Base-by-base conservation (phyloP, 306 rosid genomes). In the Vicia faba region DNA sequence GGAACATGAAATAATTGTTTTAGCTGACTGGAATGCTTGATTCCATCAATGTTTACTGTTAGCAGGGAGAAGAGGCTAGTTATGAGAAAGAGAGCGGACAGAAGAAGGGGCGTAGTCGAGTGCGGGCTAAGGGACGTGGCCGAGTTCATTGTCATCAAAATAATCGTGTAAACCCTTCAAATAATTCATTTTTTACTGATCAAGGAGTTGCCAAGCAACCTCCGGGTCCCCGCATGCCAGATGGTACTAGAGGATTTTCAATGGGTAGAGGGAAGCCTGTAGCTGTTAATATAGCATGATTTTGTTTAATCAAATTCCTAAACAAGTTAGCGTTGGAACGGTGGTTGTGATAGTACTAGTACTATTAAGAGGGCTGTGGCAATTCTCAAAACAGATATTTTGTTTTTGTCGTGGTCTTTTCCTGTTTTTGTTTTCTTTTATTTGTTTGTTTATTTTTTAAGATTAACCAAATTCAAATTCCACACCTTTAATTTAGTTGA, bases 181-280 rank as follows among this genome's bases (percentile, higher is more conserved):
- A 81, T 79, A 84, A 60, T 81, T 61, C 80, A 10, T 15, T 51
- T 46, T 76, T 55, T 49, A 73, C 68, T 1, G 96, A 89, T 76
- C 91, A 74, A 71, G 84, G 75, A 6, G 57, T 76, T 29, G 72
- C 84, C 66, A 91, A 81, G 72, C 92, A 86, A 36, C 98, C 98
- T 55, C 98, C 98, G 0, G 99, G 97, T 40, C 99, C 99, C 3
- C 91, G 99, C 9, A 93, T 93, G 99, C 99, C 99, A 0, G 96
- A 93, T 49, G 99, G 99, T 15, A 93, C 99, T 9, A 90, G 86
- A 82, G 99, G 99, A 72, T 93, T 93, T 72, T 84, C 92, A 5
- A 75, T 86, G 95, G 99, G 99, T 46, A 80, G 99, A 80, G 99
- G 97, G 61, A 93, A 84, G 84, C 86, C 84, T 3, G 54, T 89